These are phyloP conservation scores for Ambrosia artemisiifolia DNA, from an alignment of 129 eudicot species.

Conservation along the genomic window DNA sequence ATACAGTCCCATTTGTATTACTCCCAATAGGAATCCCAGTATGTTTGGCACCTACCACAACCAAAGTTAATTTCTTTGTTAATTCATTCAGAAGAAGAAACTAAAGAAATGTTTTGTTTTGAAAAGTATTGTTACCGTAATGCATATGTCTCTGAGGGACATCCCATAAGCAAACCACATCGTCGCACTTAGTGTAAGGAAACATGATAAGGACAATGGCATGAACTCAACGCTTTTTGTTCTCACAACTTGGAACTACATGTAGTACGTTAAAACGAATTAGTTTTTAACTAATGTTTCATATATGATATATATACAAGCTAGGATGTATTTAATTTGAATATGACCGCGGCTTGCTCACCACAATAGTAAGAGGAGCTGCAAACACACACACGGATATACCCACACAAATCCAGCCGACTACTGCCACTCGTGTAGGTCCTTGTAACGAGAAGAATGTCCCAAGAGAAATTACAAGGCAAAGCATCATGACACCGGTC, in stretches of 20 bases:
- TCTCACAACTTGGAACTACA: slow-evolving; percentile 66
- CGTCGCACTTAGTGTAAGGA: slow-evolving; percentile 74
- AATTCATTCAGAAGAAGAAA: no score
- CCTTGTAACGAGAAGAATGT: slow-evolving; percentile 37
- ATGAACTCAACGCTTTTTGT: slow-evolving; percentile 78
- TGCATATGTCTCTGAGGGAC: slow-evolving; percentile 44
- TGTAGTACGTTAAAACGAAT: not conserved
- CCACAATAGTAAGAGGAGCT: slow-evolving; percentile 80
- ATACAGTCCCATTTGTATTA: slow-evolving; percentile 65
- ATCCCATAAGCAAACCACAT: slow-evolving; percentile 80
- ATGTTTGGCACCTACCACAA: slow-evolving; percentile 69
- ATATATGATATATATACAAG: no score
- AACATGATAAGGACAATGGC: slow-evolving; percentile 75
- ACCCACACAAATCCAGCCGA: slow-evolving; percentile 87
- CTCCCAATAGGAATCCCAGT: slow-evolving; percentile 63
- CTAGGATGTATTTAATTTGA: no score
- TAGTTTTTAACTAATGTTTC: not conserved
- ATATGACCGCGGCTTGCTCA: not conserved
- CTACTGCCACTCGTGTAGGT: slow-evolving; percentile 33
- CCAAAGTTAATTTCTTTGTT: no score
- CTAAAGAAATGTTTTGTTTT: no score
- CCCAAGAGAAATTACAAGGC: slow-evolving; percentile 41
- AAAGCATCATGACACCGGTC: slow-evolving; percentile 35
- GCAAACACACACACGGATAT: slow-evolving; percentile 76
- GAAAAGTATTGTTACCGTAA: slow-evolving; percentile 44